These are phyloP conservation scores for Apiospora kogelbergensis DNA, from an alignment of 2,329 filamentous ascomycete genomes.

Conservation along the genomic window DNA sequence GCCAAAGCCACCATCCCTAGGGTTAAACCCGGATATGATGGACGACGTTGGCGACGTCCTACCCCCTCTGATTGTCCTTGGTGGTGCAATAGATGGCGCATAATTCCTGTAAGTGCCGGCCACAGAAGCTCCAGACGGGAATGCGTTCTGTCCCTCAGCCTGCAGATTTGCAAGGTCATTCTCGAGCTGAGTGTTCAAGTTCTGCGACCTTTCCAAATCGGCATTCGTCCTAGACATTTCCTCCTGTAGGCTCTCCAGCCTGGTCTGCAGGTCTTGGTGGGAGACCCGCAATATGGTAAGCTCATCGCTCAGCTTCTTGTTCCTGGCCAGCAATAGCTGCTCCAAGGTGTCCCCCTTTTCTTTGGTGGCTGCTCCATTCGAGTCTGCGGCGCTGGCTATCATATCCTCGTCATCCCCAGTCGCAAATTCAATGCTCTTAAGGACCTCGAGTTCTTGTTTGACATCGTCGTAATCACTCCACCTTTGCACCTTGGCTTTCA, in stretches of 20 bases:
- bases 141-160: conserved; percentile 77
- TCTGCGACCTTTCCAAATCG: conserved; percentile 82
- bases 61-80: conserved; percentile 58
- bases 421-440: conserved; percentile 97
- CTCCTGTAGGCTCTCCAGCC: conserved; percentile 78
- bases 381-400: conserved; percentile 38
- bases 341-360: conserved; percentile 79
- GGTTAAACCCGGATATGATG: conserved; percentile 96
- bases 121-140: conserved; percentile 88
- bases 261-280: conserved; percentile 83
- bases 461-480: conserved; percentile 96
- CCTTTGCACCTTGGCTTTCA: conserved; percentile 80
- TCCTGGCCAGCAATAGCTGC: conserved; percentile 85
- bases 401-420: conserved; percentile 80
- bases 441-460: conserved; percentile 91
- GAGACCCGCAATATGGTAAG: conserved; percentile 90
- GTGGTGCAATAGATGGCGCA: conserved; percentile 59
- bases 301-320: conserved; percentile 96
- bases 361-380: conserved; percentile 53
- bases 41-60: conserved; percentile 89
- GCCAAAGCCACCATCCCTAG: conserved; percentile 44
- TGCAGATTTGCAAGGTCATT: conserved; percentile 88
- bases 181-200: conserved; percentile 85
- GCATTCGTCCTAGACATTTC: conserved; percentile 80
- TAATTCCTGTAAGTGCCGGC: conserved; percentile 89